Conservation (phyloP, 495 filamentous ascomycete genomes). For the Penicillium macrosclerotiorum region DNA sequence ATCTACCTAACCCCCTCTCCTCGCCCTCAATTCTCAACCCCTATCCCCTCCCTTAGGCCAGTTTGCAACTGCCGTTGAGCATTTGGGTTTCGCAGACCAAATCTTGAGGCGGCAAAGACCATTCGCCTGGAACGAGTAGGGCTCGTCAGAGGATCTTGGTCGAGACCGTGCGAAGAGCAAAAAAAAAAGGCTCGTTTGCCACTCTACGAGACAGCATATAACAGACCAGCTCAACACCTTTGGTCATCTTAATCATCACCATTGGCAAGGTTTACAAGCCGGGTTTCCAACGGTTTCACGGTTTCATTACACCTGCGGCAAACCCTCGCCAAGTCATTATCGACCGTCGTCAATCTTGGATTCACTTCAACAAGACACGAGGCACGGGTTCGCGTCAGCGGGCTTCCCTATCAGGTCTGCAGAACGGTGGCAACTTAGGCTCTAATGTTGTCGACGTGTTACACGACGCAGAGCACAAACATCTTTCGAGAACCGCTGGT, state of each 20-base stretch:
- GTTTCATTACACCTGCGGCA: no score
- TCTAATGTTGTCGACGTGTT: slow-evolving; percentile 38
- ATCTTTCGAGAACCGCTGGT: slow-evolving; percentile 38
- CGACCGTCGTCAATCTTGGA: slow-evolving; percentile 1
- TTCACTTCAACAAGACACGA: slow-evolving; percentile 7
- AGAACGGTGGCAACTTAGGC: slow-evolving; percentile 23
- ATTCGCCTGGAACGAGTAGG: no score
- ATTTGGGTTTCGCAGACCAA: slow-evolving; percentile 25
- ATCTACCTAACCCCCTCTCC: neutral
- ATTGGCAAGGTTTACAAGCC: no score
- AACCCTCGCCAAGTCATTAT: no score
- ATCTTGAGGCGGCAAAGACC: slow-evolving; percentile 6
- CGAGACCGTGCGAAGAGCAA: no score
- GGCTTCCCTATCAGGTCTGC: slow-evolving; percentile 28
- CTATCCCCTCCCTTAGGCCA: slow-evolving; percentile 22
- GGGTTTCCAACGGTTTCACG: no score
- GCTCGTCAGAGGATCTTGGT: no score
- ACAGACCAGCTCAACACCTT: no score
- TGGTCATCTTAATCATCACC: no score
- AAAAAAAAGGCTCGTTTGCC: no score
- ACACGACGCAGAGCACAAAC: slow-evolving; percentile 39
- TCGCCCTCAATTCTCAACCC: neutral
- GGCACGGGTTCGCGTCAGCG: slow-evolving; percentile 22
- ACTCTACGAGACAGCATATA: no score
- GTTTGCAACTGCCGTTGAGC: slow-evolving; percentile 34